These are phyloP conservation scores for Aspergillus conjunctus DNA, from an alignment of 495 filamentous ascomycete genomes.

Conservation along the genomic window DNA sequence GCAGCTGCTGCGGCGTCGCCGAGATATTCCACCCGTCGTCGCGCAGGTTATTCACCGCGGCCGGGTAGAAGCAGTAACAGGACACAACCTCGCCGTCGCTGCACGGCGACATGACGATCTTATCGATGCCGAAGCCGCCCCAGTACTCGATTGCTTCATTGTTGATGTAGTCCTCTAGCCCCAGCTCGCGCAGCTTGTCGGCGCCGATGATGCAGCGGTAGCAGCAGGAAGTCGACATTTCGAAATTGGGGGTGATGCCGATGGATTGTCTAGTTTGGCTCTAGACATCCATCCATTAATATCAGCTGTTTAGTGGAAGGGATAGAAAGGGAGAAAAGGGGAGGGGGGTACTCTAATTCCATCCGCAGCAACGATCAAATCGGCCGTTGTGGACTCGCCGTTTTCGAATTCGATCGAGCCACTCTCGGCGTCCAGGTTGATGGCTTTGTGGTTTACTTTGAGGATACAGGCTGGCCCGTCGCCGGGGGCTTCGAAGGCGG, in stretches of 20 bases:
- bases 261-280: conserved; percentile 14
- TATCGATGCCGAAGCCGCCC: conserved; percentile 37
- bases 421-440: conserved; percentile 23
- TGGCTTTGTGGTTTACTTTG: conserved; percentile 32
- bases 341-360: conserved; percentile 31
- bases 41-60: conserved; percentile 25
- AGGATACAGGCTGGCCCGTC: conserved; percentile 24
- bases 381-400: conserved; percentile 20
- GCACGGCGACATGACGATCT: conserved; percentile 37
- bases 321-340: too few relatives aligned
- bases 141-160: conserved; percentile 40
- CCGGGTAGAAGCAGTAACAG: conserved; percentile 34
- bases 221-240: conserved; percentile 35
- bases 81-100: conserved; percentile 32
- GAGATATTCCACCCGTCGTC: conserved; percentile 35
- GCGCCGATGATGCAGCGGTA: conserved; percentile 36
- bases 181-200: conserved; percentile 30
- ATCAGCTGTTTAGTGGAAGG: too few relatives aligned
- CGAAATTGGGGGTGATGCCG: conserved; percentile 30
- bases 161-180: conserved; percentile 28
- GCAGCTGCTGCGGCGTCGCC: conserved; percentile 29
- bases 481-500: conserved; percentile 28
- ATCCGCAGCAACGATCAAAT: conserved; percentile 34
- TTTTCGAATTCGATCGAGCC: conserved; percentile 30
- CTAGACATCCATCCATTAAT: neutral